Evolutionary conservation across 1,284 basidiomycete genomes (phyloP).

Genomic region (Apiotrichum porosum): DNA sequence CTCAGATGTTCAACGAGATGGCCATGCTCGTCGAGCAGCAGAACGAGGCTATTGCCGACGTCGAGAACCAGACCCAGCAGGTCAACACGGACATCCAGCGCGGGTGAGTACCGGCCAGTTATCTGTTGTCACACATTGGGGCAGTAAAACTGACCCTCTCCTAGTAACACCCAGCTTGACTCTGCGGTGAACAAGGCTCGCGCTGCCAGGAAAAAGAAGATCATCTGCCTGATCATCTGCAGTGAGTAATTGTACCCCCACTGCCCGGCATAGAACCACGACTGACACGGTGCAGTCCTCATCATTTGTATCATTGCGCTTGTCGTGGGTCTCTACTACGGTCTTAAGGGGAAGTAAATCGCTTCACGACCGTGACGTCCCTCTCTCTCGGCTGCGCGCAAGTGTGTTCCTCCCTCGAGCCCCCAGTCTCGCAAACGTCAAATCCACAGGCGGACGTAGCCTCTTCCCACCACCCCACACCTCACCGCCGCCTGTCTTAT

Average conservation of each 20-base stretch:
- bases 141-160: background rate
- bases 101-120: slow-evolving; percentile 64
- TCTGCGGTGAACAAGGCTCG: slow-evolving; percentile 68
- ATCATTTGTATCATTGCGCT: background rate
- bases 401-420: no score
- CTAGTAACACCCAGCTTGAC: slow-evolving; percentile 62
- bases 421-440: no score
- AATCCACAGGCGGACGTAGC: no score
- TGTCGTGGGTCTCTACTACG: slow-evolving; percentile 15
- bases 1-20: slow-evolving; percentile 88
- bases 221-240: slow-evolving; percentile 67
- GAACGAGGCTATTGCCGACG: slow-evolving; percentile 63
- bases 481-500: no score
- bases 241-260: slow-evolving; percentile 32
- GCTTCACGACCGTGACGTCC: no score
- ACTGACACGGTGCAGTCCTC: background rate
- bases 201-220: slow-evolving; percentile 72
- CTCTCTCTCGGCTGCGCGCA: no score
- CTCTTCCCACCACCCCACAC: no score
- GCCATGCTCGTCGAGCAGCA: slow-evolving; percentile 71
- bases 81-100: slow-evolving; percentile 65
- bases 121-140: background rate
- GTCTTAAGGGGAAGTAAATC: no score
- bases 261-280: background rate
- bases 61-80: slow-evolving; percentile 60